Evolutionary conservation across 176 grass and related monocot species (phyloP), one percentile per base, ranked within the genome.

Genomic region (Tuctoria greenei): DNA sequence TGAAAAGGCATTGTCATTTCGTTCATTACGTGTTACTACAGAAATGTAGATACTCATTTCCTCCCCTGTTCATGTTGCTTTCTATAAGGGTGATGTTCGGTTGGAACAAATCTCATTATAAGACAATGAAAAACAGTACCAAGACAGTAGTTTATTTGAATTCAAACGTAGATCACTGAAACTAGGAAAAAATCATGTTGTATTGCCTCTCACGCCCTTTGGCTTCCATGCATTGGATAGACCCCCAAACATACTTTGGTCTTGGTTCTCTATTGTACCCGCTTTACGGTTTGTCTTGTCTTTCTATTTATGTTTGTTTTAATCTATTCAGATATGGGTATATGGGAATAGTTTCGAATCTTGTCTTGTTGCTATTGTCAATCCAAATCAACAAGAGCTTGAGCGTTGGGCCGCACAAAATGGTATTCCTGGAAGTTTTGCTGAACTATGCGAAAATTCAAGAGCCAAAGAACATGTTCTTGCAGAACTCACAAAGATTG

Each of bases 341-440:
- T 98, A 98, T 1, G 95, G 91, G 34, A 98, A 94, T 67, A 98
- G 95, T 42, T 98, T 98, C 58, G 95, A 98, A 65, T 94, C 91
- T 12, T 92, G 18, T 74, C 91, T 98, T 71, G 69, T 98, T 39
- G 91, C 88, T 10, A 71, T 93, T 20, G 73, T 83, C 44, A 97
- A 97, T 76, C 95, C 95, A 2, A 93, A 97, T 79, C 49, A 87
- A 67, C 84, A 90, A 87, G 67, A 42, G 44, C 86, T 97, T 49
- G 78, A 97, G 10, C 43, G 17, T 16, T 97, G 91, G 95, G 91
- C 91, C 39, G 75, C 64, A 82, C 66, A 83, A 13, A 93, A 93
- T 17, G 88, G 86, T 18, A 39, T 90, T 44, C 16, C 25, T 60
- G 76, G 81, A 49, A 88, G 64, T 40, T 84, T 94, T 15, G 3